phyloP scores from a whole-genome alignment of 495 filamentous ascomycete species.

The Xanthoparmelia taractica region DNA sequence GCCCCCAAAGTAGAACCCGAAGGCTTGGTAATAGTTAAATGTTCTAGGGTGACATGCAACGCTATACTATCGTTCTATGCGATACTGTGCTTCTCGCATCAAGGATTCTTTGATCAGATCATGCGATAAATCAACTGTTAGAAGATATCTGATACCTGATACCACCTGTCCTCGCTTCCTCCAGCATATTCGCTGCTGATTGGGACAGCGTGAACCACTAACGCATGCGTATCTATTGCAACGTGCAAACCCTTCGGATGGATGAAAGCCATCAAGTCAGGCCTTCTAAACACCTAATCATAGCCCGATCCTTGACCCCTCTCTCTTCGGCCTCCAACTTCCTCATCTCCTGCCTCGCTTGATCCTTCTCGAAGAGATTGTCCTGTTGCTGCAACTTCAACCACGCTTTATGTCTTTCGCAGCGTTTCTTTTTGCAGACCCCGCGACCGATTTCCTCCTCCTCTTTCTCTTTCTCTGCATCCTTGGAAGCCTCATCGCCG shows the following conservation, averaged over 20 bases:
- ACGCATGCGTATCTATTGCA: not conserved
- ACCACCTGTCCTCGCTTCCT: no score
- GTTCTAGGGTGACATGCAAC: no score
- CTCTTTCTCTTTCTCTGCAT: slow-evolving; percentile 29
- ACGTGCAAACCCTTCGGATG: not conserved
- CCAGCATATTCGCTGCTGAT: no score
- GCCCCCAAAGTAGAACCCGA: no score
- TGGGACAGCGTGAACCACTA: no score
- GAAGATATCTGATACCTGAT: no score
- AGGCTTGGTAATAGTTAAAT: no score
- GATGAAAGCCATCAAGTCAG: not conserved
- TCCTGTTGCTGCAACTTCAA: slow-evolving; percentile 46
- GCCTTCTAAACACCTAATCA: slow-evolving; percentile 39
- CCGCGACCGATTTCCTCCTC: slow-evolving; percentile 35
- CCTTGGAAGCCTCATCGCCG: slow-evolving; percentile 17
- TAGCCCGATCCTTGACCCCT: slow-evolving; percentile 40
- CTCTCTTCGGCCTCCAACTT: slow-evolving; percentile 42
- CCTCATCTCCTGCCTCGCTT: slow-evolving; percentile 35
- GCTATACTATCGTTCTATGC: not conserved
- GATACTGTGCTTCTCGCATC: not conserved
- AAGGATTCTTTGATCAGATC: no score
- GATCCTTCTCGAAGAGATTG: slow-evolving; percentile 40
- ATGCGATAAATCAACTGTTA: no score
- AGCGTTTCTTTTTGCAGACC: slow-evolving; percentile 48
- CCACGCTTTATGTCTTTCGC: slow-evolving; percentile 47